Base-by-base conservation (phyloP, 2,329 filamentous ascomycete species). In the Conoideocrella luteorostrata region DNA sequence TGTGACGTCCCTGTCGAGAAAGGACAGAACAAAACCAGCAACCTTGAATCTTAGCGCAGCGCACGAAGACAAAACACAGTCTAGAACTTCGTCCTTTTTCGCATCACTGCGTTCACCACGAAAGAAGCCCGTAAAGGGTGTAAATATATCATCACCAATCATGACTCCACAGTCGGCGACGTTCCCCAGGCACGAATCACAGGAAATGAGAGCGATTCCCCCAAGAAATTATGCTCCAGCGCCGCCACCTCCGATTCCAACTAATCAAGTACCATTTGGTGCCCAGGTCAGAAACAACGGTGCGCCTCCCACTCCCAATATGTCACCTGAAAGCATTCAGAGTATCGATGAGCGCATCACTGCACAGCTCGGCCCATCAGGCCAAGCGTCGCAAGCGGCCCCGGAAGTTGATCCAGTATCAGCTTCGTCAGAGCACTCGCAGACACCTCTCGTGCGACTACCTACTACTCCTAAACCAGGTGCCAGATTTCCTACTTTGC, bases 111-210 rank as follows among this genome's bases (percentile, higher is more conserved):
- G 74, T 50, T 83, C 80, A 15, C 79, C 80, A 5, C 69, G 67
- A 50, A 75, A 71, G 62, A 77, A 70, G 61, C 61, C 72, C 48
- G 60, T 66, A 41, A 74, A 70, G 55, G 72, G 67, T 17, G 61
- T 83, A 50, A 74, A 60, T 56, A 84, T 84, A 53, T 83, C 80
- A 11, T 80, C 79, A 1, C 80, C 80, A 40, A 79, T 84, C 52
- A 75, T 80, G 69, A 83, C 79, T 7, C 79, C 80, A 12, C 74
- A 75, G 64, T 78, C 79, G 2, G 71, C 67, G 3, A 77, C 73
- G 3, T 83, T 82, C 51, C 74, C 77, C 2, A 67, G 69, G n/a
- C 62, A 70, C 12, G 70, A 75, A 39, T 66, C 64, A 20, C 73
- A 77, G 51, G 78, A 82, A 57, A 71, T 81, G 68, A 74, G 66